These are phyloP conservation scores for Hyaloscypha finlandica DNA, from an alignment of 495 filamentous ascomycete genomes.

Conservation along the genomic window DNA sequence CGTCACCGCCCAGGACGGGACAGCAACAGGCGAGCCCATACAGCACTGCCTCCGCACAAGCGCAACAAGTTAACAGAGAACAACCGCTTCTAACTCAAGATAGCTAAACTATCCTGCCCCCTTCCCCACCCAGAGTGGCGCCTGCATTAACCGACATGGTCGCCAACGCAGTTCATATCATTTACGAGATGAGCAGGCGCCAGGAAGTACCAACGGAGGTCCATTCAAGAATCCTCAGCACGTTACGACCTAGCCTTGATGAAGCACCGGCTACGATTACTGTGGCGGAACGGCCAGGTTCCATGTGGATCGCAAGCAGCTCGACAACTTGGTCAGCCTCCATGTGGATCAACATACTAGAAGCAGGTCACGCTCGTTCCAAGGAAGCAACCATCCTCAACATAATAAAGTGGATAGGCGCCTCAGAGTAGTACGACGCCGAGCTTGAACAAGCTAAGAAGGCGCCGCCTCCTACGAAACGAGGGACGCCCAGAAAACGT, in stretches of 20 bases:
- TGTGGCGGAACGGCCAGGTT: neutral
- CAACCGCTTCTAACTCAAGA: constrained; percentile 6
- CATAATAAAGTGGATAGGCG: no score
- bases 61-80: constrained; percentile 4
- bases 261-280: neutral
- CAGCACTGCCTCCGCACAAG: constrained; percentile 2
- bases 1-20: neutral
- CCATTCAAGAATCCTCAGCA: constrained; percentile 10
- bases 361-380: constrained; percentile 19
- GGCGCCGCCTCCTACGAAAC: no score
- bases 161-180: constrained; percentile 8
- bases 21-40: neutral
- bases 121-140: constrained; percentile 1
- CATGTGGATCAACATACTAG: constrained; percentile 19
- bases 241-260: constrained; percentile 3
- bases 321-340: constrained; percentile 14
- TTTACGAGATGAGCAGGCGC: constrained; percentile 1
- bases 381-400: constrained; percentile 18
- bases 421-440: no score
- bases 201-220: constrained; percentile 5
- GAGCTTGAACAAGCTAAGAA: no score
- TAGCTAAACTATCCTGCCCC: constrained; percentile 8
- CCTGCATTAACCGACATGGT: constrained; percentile 1
- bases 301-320: constrained; percentile 8
- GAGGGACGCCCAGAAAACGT: no score